Percentiles rank a stretch among this genome's conserved stretches.
These are phyloP conservation scores for Striga hermonthica DNA, from an alignment of 305 asterid genomes.

Conservation along the genomic window DNA sequence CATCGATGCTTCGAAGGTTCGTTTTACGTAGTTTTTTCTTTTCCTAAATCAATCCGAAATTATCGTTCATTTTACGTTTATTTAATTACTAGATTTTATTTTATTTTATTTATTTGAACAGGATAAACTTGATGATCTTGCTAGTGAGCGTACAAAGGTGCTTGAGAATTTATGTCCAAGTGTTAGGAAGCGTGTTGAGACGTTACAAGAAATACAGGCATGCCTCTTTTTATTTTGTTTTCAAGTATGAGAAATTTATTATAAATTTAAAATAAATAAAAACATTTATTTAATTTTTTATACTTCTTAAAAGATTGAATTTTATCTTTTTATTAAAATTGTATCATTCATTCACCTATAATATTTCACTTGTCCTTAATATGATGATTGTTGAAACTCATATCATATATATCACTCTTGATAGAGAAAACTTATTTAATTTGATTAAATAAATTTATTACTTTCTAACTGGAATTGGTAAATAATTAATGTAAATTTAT, in stretches of 20 bases:
- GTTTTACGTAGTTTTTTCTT: not conserved
- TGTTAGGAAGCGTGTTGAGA: slow-evolving; percentile 67
- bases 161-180: slow-evolving; percentile 59
- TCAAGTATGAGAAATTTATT: not conserved
- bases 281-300: not conserved
- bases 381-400: too few relatives aligned
- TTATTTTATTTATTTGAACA: slow-evolving; percentile 28
- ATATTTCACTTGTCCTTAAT: too few relatives aligned
- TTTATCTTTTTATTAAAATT: not conserved
- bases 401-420: too few relatives aligned
- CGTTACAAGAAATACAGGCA: slow-evolving; percentile 63
- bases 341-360: too few relatives aligned
- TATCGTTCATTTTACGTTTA: not conserved
- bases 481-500: too few relatives aligned
- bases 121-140: slow-evolving; percentile 71
- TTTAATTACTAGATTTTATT: not conserved
- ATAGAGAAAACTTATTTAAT: too few relatives aligned
- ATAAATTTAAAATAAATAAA: not conserved
- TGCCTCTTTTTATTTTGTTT: not conserved
- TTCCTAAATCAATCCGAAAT: not conserved
- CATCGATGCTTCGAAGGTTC: slow-evolving; percentile 49
- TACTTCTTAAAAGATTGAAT: not conserved
- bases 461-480: too few relatives aligned
- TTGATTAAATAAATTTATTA: too few relatives aligned
- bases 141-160: slow-evolving; percentile 70